Base-by-base conservation (phyloP, 805 yeast genomes). In the Scheffersomyces ergatensis region DNA sequence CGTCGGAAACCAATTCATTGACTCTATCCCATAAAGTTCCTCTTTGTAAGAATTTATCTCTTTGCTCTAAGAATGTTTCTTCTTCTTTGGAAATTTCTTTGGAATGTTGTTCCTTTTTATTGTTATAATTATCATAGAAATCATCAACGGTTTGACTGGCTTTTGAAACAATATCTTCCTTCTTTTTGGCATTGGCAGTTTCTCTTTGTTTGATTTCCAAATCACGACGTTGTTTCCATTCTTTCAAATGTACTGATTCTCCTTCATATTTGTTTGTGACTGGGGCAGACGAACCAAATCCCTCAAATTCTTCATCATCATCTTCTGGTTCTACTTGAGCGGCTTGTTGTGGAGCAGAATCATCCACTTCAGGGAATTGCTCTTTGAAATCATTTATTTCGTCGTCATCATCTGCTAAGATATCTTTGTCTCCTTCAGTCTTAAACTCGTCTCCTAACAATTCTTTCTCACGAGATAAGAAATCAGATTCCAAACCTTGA, bases 51-150 rank as follows among this genome's bases (percentile, higher is more conserved):
- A 65, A 81, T 23, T 76, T 75, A 59, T 89, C 96, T 59, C 93
- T 82, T 54, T 84, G 80, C 41, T 75, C 78, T 46, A 86, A 60
- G 58, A 84, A 89, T 45, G 77, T 79, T 49, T 78, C 81, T 51
- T 88, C 87, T 51, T 85, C 93, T 38, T 71, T 69, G 58, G 74
- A 72, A 11, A 86, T 83, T 43, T 76, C 74, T 45, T 78, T 82
- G 41, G 82, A 67, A 38, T 81, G 78, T 49, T 76, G 76, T 39
- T 88, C 92, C 63, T 82, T 85, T 70, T 90, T 90, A 57, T 75
- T 72, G 67, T 88, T 89, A 73, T 92, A 92, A 57, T 83, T 83
- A 53, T 88, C 96, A 63, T 92, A 92, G 63, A 92, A 92, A 48
- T 86, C 96, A 60, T 92, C 97, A 55, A 89, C 80, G 39, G 89